Percentiles rank a stretch among this genome's conserved stretches.
Evolutionary conservation across 1,284 basidiomycete genomes (phyloP).

Genomic region (Puccinia polysora): DNA sequence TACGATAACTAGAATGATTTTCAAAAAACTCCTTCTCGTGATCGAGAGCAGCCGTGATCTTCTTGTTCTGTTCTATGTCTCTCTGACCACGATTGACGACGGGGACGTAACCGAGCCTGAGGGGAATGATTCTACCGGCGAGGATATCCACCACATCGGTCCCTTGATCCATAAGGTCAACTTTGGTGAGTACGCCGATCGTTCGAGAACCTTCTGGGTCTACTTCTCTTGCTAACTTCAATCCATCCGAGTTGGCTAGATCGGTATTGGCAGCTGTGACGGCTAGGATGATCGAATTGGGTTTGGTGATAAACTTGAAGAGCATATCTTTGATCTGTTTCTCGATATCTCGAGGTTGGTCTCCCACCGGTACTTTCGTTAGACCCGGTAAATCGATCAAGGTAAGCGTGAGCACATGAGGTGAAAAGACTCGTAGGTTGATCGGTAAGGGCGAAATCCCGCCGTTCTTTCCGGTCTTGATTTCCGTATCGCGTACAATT

Average conservation of each 20-base stretch:
- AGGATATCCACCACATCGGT: slow-evolving; percentile 98
- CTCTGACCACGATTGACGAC: slow-evolving; percentile 95
- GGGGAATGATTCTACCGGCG: slow-evolving; percentile 86
- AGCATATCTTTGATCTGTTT: slow-evolving; percentile 97
- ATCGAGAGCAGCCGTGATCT: slow-evolving; percentile 79
- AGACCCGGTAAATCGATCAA: slow-evolving; percentile 94
- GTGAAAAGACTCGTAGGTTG: slow-evolving; percentile 93
- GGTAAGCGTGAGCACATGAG: slow-evolving; percentile 91
- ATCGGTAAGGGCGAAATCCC: slow-evolving; percentile 90
- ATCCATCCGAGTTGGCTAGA: slow-evolving; percentile 94
- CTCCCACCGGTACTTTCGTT: slow-evolving; percentile 89
- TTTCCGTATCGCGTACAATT: slow-evolving; percentile 92
- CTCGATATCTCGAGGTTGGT: slow-evolving; percentile 96
- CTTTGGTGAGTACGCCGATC: slow-evolving; percentile 95
- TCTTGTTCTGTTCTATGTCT: slow-evolving; percentile 83
- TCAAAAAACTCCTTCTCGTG: slow-evolving; percentile 89
- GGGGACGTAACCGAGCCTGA: slow-evolving; percentile 92
- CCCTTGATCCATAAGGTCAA: slow-evolving; percentile 94
- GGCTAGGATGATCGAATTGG: slow-evolving; percentile 75
- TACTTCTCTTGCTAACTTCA: slow-evolving; percentile 92
- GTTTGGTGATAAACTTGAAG: slow-evolving; percentile 88
- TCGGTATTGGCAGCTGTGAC: slow-evolving; percentile 95
- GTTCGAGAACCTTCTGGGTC: slow-evolving; percentile 92
- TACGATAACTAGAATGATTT: slow-evolving; percentile 82
- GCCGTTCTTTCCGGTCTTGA: slow-evolving; percentile 95